These are phyloP conservation scores for Colletotrichum acutatum DNA, from an alignment of 2,329 filamentous ascomycete genomes.

Conservation along the genomic window DNA sequence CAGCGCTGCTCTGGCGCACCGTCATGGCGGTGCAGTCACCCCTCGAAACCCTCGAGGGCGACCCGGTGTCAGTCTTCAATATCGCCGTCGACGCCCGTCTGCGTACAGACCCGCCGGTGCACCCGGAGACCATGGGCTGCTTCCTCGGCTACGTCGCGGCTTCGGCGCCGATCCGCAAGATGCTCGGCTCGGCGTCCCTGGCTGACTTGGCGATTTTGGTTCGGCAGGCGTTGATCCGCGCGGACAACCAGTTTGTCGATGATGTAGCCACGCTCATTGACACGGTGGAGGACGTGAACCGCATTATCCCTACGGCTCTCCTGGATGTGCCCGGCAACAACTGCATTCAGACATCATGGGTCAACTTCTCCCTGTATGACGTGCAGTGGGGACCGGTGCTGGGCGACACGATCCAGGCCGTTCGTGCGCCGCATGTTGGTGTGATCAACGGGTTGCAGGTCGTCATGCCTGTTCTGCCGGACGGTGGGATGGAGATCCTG, in stretches of 20 bases:
- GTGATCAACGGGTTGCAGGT: slow-evolving; percentile 47
- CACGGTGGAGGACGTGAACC: slow-evolving; percentile 44
- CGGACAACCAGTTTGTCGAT: slow-evolving; percentile 45
- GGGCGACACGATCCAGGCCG: slow-evolving; percentile 40
- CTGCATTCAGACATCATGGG: slow-evolving; percentile 48
- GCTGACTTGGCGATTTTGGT: slow-evolving; percentile 47
- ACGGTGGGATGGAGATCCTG: slow-evolving; percentile 48
- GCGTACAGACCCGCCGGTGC: slow-evolving; percentile 47
- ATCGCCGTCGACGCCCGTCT: slow-evolving; percentile 50
- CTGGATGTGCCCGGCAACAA: slow-evolving; percentile 48
- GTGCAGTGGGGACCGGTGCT: slow-evolving; percentile 47
- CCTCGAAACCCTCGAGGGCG: slow-evolving; percentile 32
- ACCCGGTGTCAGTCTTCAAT: slow-evolving; percentile 49
- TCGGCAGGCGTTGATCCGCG: slow-evolving; percentile 44
- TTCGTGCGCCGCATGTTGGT: slow-evolving; percentile 45
- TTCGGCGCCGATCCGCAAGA: slow-evolving; percentile 42
- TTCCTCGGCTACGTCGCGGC: slow-evolving; percentile 50
- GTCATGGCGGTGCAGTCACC: slow-evolving; percentile 33
- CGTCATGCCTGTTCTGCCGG: slow-evolving; percentile 44
- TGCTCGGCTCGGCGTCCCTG: slow-evolving; percentile 42
- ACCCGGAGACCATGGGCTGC: slow-evolving; percentile 50
- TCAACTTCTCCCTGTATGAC: slow-evolving; percentile 45
- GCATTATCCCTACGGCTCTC: slow-evolving; percentile 46
- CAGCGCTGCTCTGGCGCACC: slow-evolving; percentile 28
- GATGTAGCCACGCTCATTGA: slow-evolving; percentile 46